Conservation (phyloP, 306 rosid genomes). For the apple (Malus domestica) region ASM211411v1 NC_041793.1:41568501-41569000, state of each 20-base stretch:
- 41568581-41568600: background rate
- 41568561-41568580: background rate
- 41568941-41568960: background rate
- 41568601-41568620: background rate
- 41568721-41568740: background rate
- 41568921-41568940: background rate
- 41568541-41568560: constrained; percentile 30
- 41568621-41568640: constrained; percentile 12
- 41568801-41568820: background rate
- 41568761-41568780: too few species aligned
- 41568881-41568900: background rate
- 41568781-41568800: background rate
- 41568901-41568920: background rate
- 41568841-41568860: background rate
- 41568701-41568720: background rate
- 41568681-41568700: constrained; percentile 20
- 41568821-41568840: background rate
- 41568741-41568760: background rate
- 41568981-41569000: background rate
- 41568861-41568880: background rate
- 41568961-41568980: background rate
- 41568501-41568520: constrained; percentile 9
- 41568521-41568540: constrained; percentile 29
- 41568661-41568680: background rate
- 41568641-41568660: constrained; percentile 8